Evolutionary conservation across 2,329 filamentous ascomycete genomes (phyloP).

Genomic region (Cladosporium sp.): DNA sequence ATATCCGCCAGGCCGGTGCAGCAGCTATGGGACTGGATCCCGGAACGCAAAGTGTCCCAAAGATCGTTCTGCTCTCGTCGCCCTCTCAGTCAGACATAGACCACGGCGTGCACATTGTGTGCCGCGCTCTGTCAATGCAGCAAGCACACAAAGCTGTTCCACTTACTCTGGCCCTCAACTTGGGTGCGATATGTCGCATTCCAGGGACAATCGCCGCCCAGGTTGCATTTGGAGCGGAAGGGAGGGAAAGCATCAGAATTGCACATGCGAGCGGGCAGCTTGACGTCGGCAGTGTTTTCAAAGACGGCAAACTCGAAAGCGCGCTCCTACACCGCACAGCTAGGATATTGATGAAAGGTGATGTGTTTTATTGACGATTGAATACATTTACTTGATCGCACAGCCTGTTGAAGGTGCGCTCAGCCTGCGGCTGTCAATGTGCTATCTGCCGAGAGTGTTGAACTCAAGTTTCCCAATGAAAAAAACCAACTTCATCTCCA

Average conservation of each 20-base stretch:
- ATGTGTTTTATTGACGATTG: constrained; percentile 20
- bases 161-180: constrained; percentile 37
- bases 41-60: constrained; percentile 50
- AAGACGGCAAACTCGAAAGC: constrained; percentile 22
- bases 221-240: constrained; percentile 15
- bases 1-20: constrained; percentile 52
- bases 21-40: constrained; percentile 54
- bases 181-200: constrained; percentile 35
- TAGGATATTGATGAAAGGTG: constrained; percentile 26
- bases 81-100: constrained; percentile 10
- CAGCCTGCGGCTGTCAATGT: too few relatives aligned
- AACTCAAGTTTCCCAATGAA: too few relatives aligned
- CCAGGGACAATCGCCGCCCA: constrained; percentile 21
- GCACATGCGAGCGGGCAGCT: constrained; percentile 25
- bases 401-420: neutral
- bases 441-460: too few relatives aligned
- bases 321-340: constrained; percentile 26
- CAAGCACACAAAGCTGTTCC: constrained; percentile 41
- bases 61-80: constrained; percentile 52
- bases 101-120: constrained; percentile 32
- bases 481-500: too few relatives aligned
- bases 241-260: constrained; percentile 20
- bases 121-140: constrained; percentile 39
- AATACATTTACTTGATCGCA: neutral
- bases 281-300: constrained; percentile 24